phyloP scores from a whole-genome alignment of 2,329 filamentous ascomycete genomes.

The Fusarium annulatum region DNA sequence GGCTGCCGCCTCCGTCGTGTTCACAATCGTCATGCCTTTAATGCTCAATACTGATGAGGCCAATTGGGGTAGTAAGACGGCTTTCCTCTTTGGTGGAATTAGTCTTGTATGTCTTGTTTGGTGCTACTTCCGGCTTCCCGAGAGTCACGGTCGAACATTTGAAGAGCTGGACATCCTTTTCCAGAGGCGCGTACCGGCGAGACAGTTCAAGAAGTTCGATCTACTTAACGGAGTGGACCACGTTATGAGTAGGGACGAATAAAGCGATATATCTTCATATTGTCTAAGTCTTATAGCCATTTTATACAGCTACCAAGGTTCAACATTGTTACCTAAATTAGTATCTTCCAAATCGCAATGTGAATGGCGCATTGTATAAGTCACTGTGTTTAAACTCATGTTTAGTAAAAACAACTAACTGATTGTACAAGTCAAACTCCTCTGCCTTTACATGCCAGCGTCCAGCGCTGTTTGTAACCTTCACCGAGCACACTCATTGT shows the following conservation, averaged over 20 bases:
- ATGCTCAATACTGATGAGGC: conserved; percentile 49
- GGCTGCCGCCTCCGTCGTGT: conserved; percentile 42
- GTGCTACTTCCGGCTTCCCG: conserved; percentile 50
- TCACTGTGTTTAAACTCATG: background rate
- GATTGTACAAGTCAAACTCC: background rate
- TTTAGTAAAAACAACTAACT: background rate
- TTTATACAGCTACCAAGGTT: fast-evolving
- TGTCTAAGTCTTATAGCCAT: fast-evolving
- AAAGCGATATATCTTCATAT: fast-evolving
- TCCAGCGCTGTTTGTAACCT: background rate
- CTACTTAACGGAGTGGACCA: background rate
- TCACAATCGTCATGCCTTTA: conserved; percentile 47
- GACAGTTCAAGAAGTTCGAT: conserved; percentile 48
- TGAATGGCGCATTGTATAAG: background rate
- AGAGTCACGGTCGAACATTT: conserved; percentile 48
- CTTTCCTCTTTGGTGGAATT: conserved; percentile 47
- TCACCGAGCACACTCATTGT: background rate
- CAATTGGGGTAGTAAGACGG: conserved; percentile 50
- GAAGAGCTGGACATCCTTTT: conserved; percentile 51
- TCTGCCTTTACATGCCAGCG: background rate
- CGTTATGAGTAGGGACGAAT: background rate
- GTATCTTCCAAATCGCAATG: too few species aligned
- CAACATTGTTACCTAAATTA: background rate
- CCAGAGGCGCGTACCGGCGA: conserved; percentile 45
- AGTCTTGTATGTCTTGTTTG: conserved; percentile 42